Percentiles rank a stretch among this genome's conserved stretches.
Evolutionary conservation across 495 filamentous ascomycete species (phyloP).

Genomic region (Aspergillus taichungensis): DNA sequence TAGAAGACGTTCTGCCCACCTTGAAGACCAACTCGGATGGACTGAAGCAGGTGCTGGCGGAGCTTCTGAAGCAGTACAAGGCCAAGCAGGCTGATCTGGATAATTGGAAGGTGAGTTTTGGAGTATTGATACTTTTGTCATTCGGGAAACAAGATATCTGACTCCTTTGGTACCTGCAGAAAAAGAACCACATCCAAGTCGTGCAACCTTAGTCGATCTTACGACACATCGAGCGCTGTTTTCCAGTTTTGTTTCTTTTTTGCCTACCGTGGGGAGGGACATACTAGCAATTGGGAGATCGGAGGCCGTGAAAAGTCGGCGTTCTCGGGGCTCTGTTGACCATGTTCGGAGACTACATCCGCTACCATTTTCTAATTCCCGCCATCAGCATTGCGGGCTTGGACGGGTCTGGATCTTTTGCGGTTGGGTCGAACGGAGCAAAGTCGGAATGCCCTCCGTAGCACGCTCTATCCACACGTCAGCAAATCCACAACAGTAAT

Average conservation of each 20-base stretch:
- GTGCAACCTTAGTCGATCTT: conserved; percentile 52
- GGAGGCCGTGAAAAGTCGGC: conserved; percentile 3
- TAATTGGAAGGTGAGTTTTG: conserved; percentile 81
- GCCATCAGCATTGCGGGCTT: too few species aligned
- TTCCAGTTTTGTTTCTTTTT: neutral
- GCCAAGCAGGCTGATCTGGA: conserved; percentile 90
- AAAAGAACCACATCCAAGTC: conserved; percentile 98
- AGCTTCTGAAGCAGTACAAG: conserved; percentile 95
- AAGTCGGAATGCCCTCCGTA: neutral
- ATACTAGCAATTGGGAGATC: neutral
- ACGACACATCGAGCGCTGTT: conserved; percentile 1
- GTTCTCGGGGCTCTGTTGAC: conserved; percentile 7
- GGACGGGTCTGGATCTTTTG: neutral
- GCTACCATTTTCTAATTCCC: too few species aligned
- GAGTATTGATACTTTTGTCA: conserved; percentile 5
- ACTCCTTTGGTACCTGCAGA: conserved; percentile 44
- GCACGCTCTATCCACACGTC: neutral
- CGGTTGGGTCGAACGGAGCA: neutral
- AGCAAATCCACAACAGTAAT: too few species aligned
- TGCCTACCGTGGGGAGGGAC: conserved; percentile 3
- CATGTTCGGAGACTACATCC: neutral
- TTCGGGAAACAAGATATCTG: conserved; percentile 11
- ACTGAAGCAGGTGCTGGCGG: conserved; percentile 90
- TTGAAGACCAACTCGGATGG: conserved; percentile 93
- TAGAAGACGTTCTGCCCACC: conserved; percentile 82